Evolutionary conservation across 345 rosid genomes (phyloP).

Genomic region (Aegle marmelos): DNA sequence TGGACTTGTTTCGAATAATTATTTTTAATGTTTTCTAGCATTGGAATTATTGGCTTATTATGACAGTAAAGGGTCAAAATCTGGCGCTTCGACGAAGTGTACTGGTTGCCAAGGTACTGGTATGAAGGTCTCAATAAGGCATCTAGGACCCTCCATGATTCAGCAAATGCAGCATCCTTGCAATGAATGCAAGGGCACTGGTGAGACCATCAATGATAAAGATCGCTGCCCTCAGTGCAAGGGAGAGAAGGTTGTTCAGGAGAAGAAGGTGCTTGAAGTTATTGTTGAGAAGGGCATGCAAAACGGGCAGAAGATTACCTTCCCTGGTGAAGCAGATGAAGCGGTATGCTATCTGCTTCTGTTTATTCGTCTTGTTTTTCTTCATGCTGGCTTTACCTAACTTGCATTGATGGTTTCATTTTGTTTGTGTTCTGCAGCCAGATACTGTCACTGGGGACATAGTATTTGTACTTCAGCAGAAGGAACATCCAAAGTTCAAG

Average conservation of each 20-base stretch:
- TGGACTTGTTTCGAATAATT: no score
- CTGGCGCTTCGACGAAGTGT: slow-evolving; percentile 77
- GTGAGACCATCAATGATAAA: slow-evolving; percentile 66
- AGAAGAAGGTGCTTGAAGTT: slow-evolving; percentile 87
- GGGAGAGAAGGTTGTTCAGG: slow-evolving; percentile 77
- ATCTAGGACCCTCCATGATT: slow-evolving; percentile 87
- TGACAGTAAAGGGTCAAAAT: slow-evolving; percentile 84
- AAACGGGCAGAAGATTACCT: slow-evolving; percentile 77
- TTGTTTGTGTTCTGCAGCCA: slow-evolving; percentile 53
- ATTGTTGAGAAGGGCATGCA: slow-evolving; percentile 96
- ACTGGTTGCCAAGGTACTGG: slow-evolving; percentile 82
- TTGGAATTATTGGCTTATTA: background rate
- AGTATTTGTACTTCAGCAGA: slow-evolving; percentile 80
- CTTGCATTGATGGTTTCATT: background rate
- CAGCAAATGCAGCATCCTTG: slow-evolving; percentile 95
- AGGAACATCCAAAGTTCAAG: slow-evolving; percentile 87
- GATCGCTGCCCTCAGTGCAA: slow-evolving; percentile 82
- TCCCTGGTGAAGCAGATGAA: slow-evolving; percentile 92
- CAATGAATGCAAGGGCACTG: slow-evolving; percentile 89
- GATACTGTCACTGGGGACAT: slow-evolving; percentile 80
- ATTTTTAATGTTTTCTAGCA: background rate
- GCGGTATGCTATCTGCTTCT: slow-evolving; percentile 39
- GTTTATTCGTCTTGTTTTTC: background rate
- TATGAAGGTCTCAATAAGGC: slow-evolving; percentile 89
- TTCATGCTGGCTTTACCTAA: background rate